These are phyloP conservation scores for Kalanchoe fedtschenkoi DNA, from an alignment of 164 flowering plant species.

Conservation along the genomic window DNA sequence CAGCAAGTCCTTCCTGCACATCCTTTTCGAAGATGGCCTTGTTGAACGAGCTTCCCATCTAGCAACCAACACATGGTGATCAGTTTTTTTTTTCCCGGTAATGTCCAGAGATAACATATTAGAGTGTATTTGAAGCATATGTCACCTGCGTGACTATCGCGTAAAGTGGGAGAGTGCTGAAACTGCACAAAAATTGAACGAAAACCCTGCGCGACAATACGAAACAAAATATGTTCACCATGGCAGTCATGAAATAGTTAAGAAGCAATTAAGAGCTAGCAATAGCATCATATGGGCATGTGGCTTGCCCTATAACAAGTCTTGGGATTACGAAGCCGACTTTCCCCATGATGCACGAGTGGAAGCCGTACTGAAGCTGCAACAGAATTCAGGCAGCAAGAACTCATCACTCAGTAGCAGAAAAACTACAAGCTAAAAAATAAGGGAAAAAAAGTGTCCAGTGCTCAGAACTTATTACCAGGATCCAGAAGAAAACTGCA, in stretches of 20 bases:
- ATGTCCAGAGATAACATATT: too few relatives aligned
- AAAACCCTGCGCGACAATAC: constrained; percentile 14
- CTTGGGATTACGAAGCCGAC: neutral
- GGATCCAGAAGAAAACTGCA: constrained; percentile 9
- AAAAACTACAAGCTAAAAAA: neutral
- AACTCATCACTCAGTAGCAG: neutral
- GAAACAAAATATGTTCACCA: neutral
- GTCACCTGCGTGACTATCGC: constrained; percentile 59
- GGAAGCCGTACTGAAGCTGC: constrained; percentile 4
- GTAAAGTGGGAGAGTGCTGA: constrained; percentile 40
- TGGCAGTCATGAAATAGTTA: neutral
- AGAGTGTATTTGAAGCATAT: neutral
- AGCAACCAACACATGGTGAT: neutral
- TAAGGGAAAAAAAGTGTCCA: neutral
- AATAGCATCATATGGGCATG: neutral
- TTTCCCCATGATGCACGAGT: constrained; percentile 8
- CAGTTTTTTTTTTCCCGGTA: neutral
- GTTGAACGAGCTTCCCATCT: constrained; percentile 8
- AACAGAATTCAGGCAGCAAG: neutral
- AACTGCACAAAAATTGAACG: constrained; percentile 33
- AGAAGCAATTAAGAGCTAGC: neutral
- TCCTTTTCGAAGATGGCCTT: constrained; percentile 6
- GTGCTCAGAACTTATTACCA: neutral
- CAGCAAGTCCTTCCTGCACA: constrained; percentile 4
- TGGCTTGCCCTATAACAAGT: constrained; percentile 7